These are phyloP conservation scores for Sphagnurus paluster DNA, from an alignment of 1,284 basidiomycete species.

Conservation along the genomic window DNA sequence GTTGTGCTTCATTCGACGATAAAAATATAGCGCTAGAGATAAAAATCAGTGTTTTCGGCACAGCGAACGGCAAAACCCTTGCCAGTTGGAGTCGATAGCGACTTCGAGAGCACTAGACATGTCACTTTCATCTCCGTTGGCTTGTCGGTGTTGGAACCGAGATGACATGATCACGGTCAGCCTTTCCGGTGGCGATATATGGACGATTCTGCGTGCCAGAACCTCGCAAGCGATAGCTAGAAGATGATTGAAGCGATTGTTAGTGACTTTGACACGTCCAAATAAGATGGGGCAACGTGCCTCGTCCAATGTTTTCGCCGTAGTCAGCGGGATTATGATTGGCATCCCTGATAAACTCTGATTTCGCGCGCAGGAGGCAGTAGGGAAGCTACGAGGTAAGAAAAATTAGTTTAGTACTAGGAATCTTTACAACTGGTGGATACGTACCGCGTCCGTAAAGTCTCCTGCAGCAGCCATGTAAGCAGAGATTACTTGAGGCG, in stretches of 20 bases:
- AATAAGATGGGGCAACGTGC: conserved; percentile 37
- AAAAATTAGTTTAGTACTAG: conserved; percentile 4
- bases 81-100: conserved; percentile 86
- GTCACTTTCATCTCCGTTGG: conserved; percentile 77
- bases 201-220: conserved; percentile 80
- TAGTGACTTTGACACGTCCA: conserved; percentile 6
- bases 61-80: conserved; percentile 12
- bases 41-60: not conserved
- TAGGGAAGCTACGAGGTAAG: conserved; percentile 62
- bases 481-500: conserved; percentile 64
- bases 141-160: conserved; percentile 71
- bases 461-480: conserved; percentile 71
- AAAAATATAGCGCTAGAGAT: conserved; percentile 73
- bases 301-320: conserved; percentile 81
- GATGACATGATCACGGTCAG: conserved; percentile 74
- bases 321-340: conserved; percentile 78
- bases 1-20: conserved; percentile 85
- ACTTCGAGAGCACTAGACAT: conserved; percentile 77
- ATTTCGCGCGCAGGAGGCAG: conserved; percentile 78
- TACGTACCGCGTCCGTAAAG: conserved; percentile 76
- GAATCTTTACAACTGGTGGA: not conserved
- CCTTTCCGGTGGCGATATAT: conserved; percentile 62
- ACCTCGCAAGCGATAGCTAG: conserved; percentile 85
- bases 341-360: conserved; percentile 77
- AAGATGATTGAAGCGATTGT: conserved; percentile 1